These are phyloP conservation scores for Juncus effusus DNA, from an alignment of 176 grass and related monocot species.

Conservation along the genomic window DNA sequence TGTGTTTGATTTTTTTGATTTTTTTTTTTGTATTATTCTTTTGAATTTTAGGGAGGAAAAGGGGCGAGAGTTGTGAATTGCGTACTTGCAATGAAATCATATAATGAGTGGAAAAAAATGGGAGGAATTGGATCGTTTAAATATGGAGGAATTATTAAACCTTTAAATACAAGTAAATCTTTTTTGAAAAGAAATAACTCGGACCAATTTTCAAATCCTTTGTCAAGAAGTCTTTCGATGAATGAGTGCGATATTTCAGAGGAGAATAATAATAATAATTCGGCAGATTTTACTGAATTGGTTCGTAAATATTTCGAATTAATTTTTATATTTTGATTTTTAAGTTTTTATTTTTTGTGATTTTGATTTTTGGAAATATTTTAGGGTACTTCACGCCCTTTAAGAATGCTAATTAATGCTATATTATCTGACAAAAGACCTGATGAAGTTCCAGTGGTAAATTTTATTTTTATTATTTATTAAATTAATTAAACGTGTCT, in stretches of 20 bases:
- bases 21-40: conserved; percentile 16
- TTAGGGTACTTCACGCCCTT: conserved; percentile 60
- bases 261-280: conserved; percentile 49
- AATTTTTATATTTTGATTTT: conserved; percentile 20
- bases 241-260: conserved; percentile 49
- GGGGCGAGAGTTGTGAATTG: conserved; percentile 90
- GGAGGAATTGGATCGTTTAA: conserved; percentile 83
- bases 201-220: conserved; percentile 41
- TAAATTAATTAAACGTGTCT: background rate
- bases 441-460: conserved; percentile 93
- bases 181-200: conserved; percentile 75
- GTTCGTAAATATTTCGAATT: conserved; percentile 37
- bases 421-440: conserved; percentile 85
- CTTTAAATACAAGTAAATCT: conserved; percentile 50
- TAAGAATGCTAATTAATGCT: conserved; percentile 83
- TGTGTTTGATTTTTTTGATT: background rate
- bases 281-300: conserved; percentile 54
- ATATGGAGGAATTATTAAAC: conserved; percentile 79
- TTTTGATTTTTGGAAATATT: conserved; percentile 24
- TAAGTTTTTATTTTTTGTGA: conserved; percentile 23
- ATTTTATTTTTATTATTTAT: conserved; percentile 2
- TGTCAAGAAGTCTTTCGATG: conserved; percentile 69
- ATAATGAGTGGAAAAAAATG: conserved; percentile 90
- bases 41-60: conserved; percentile 79
- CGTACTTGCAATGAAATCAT: conserved; percentile 84